phyloP scores from a whole-genome alignment of 768 basidiomycete genomes.

The Pholiota conissans region DNA sequence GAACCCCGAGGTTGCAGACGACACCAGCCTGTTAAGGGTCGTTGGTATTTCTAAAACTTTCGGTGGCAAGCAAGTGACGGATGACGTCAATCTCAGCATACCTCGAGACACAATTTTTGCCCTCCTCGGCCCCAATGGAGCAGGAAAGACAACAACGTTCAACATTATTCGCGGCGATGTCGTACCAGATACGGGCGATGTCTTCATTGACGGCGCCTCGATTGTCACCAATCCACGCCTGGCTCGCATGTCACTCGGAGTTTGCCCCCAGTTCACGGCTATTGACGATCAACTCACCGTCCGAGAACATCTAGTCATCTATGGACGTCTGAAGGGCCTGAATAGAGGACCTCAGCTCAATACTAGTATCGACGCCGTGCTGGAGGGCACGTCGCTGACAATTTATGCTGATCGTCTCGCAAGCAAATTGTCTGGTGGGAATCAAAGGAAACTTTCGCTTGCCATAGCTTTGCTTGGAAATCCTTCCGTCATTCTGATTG shows the following conservation, averaged over 20 bases:
- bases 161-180: conserved; percentile 80
- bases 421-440: conserved; percentile 74
- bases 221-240: conserved; percentile 57
- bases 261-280: conserved; percentile 85
- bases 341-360: conserved; percentile 48
- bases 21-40: conserved; percentile 61
- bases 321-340: conserved; percentile 71
- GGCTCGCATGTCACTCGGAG: conserved; percentile 71
- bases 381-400: conserved; percentile 56
- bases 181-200: conserved; percentile 65
- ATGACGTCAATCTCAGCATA: conserved; percentile 72
- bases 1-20: conserved; percentile 31
- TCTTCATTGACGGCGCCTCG: conserved; percentile 64
- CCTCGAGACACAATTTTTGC: conserved; percentile 62
- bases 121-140: conserved; percentile 79
- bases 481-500: conserved; percentile 74
- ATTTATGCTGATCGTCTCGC: conserved; percentile 70
- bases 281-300: conserved; percentile 79
- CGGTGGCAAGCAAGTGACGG: conserved; percentile 56
- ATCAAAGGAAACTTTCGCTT: conserved; percentile 73
- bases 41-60: conserved; percentile 64
- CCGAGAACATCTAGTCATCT: conserved; percentile 70
- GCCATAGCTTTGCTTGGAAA: conserved; percentile 63
- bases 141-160: conserved; percentile 82
- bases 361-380: conserved; percentile 52